Evolutionary conservation across 176 grass and related monocot genomes (phyloP), one percentile per base, ranked within the genome.

Genomic region (Oryza rufipogon): DNA sequence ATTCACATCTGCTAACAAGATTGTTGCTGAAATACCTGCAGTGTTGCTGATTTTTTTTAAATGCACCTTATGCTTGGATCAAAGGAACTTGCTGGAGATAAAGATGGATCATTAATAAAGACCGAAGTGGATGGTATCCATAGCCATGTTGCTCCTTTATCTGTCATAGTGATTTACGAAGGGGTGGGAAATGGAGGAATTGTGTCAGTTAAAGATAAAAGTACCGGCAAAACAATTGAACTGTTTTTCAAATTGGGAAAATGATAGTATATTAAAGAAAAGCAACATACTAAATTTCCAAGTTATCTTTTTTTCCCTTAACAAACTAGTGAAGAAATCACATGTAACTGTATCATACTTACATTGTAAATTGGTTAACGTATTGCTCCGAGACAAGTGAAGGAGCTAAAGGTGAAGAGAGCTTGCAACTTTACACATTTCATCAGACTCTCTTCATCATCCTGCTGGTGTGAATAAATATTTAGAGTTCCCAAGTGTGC

Each of bases 351-450:
- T 74, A 44, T 36, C 8, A 64, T 49, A 11, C 16, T 48, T 65
- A 4, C 19, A 58, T 17, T 52, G 9, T 84, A 25, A 52, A 51
- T 67, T 75, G 30, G 8, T 7, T 26, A 67, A 1, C 9, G 34
- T 73, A 2, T 51, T 28, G 0, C 30, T 66, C 42, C 11, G 5
- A 68, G 47, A 58, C 5, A 84, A 20, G 0, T 39, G 33, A 11
- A 16, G 41, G 67, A 51, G 63, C 15, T 5, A 28, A 76, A 68
- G 46, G 45, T 20, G 13, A 6, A 61, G 36, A 77, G n/a, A 70
- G 9, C 17, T 58, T 28, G 45, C 11, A 85, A 65, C 83, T 85
- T 68, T 69, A 41, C 33, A 77, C 10, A 11, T 60, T 60, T 42
- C 15, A 22, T 77, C 16, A 60, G 2, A 33, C 46, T 61, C 20